Evolutionary conservation across 148 eudicot species (phyloP).

Genomic region (Nyssa sinensis): DNA sequence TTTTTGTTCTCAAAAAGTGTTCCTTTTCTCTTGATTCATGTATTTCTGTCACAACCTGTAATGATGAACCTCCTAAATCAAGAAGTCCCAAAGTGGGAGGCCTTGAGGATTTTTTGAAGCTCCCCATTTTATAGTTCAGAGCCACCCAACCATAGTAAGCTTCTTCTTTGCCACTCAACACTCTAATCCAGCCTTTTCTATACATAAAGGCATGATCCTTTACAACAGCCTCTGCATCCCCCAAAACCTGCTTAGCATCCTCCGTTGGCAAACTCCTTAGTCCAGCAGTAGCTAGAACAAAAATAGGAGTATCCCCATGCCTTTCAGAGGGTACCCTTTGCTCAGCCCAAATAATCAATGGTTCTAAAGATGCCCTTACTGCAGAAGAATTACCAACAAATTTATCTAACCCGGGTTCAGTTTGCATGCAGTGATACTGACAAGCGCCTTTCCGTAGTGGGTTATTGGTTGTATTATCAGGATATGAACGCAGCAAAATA

Average conservation of each 20-base stretch:
- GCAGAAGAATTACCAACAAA: slow-evolving; percentile 58
- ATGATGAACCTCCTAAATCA: slow-evolving; percentile 90
- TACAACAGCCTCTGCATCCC: slow-evolving; percentile 54
- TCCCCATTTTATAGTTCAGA: slow-evolving; percentile 63
- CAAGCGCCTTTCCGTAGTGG: slow-evolving; percentile 37
- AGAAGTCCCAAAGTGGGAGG: slow-evolving; percentile 62
- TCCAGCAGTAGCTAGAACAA: slow-evolving; percentile 79
- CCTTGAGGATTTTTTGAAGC: slow-evolving; percentile 36
- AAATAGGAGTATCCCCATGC: slow-evolving; percentile 49
- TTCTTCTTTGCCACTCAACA: slow-evolving; percentile 84
- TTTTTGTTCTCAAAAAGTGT: slow-evolving; percentile 39
- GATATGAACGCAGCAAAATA: slow-evolving; percentile 49
- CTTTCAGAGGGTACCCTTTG: slow-evolving; percentile 51
- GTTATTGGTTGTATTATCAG: slow-evolving; percentile 36
- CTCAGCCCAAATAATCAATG: slow-evolving; percentile 68
- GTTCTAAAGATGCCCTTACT: slow-evolving; percentile 60
- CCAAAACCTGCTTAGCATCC: slow-evolving; percentile 44
- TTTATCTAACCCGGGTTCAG: slow-evolving; percentile 82
- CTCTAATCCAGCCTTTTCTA: slow-evolving; percentile 62
- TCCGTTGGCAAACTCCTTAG: slow-evolving; percentile 49
- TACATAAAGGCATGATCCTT: slow-evolving; percentile 48
- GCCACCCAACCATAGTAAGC: slow-evolving; percentile 92
- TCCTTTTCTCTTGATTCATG: slow-evolving; percentile 28
- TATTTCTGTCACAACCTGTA: slow-evolving; percentile 65
- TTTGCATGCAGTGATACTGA: slow-evolving; percentile 72